phyloP scores from a whole-genome alignment of 805 yeast genomes.

The Saccharomycopsis javanensis region DNA sequence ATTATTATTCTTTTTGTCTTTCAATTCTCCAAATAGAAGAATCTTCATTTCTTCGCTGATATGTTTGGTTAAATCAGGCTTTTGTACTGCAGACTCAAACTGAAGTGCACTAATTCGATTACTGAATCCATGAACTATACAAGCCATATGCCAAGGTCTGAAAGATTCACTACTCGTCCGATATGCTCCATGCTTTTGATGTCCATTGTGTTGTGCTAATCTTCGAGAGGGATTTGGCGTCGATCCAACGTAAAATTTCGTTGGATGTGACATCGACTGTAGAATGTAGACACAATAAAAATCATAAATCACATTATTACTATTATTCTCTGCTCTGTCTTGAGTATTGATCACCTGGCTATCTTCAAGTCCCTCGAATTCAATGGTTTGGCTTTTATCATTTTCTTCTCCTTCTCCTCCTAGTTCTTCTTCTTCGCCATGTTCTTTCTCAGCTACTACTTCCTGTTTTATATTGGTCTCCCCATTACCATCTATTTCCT shows the following conservation, averaged over 20 bases:
- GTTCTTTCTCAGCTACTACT: no score
- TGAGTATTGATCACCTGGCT: background rate
- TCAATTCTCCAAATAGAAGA: background rate
- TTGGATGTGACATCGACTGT: constrained; percentile 46
- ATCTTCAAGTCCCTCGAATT: background rate
- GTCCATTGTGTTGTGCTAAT: constrained; percentile 74
- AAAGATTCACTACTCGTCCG: constrained; percentile 46
- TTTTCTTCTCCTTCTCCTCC: constrained; percentile 6
- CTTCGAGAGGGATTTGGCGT: constrained; percentile 67
- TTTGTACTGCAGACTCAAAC: constrained; percentile 84
- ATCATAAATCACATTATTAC: constrained; percentile 2
- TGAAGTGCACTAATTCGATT: constrained; percentile 60
- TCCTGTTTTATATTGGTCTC: no score
- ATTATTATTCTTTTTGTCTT: constrained; percentile 29
- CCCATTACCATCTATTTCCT: background rate
- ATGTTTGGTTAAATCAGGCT: constrained; percentile 55
- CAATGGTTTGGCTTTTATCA: background rate
- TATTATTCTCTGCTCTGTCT: background rate
- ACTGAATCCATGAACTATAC: constrained; percentile 63
- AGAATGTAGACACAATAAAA: constrained; percentile 68
- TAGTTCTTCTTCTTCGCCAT: constrained; percentile 17
- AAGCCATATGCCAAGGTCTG: constrained; percentile 67
- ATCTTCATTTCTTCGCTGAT: constrained; percentile 28
- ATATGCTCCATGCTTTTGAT: constrained; percentile 59
- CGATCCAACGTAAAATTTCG: constrained; percentile 68